Base-by-base conservation (phyloP, 2,329 filamentous ascomycete genomes). In the Stagonosporopsis vannaccii region DNA sequence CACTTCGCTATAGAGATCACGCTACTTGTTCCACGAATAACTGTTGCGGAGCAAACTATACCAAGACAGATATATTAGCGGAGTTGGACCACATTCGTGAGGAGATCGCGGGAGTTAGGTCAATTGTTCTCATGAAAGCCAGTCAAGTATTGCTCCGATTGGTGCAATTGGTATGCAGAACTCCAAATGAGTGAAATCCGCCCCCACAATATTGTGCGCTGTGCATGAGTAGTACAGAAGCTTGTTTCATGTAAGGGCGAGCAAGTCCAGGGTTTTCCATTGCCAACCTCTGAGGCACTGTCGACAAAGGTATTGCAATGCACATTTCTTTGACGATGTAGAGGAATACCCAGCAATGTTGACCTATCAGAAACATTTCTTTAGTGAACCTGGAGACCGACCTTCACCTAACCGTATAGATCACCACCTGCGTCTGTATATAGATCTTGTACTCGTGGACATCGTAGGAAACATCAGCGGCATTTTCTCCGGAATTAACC, bases 1-100 rank as follows among this genome's bases (percentile, higher is more conserved):
- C 9, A 17, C 25, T 11, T 50, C 26, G 33, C 20, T n/a, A 3
- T 22, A 43, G 3, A 41, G 35, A 20, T 13, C 28, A 23, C n/a
- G 28, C 2, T n/a, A 22, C 28, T 4, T 13, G 6, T 49, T 48
- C 44, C 49, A 49, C 49, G 49, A 52, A 58, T 58, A 28, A 17
- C 5, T 39, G 33, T 19, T 19, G 7, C n/a, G 11, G 19, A 23
- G 30, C 20, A 48, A 22, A 43, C 17, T 15, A 52, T 36, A 58
- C 55, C 49, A 58, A 53, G 55, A 41, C 15, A 58, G 28, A 28
- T 52, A 58, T 13, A 58, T 53, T 58, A 22, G 9, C 20, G 1
- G 23, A 48, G 35, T 28, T 30, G 20, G 22, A 26, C 7, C 30
- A 15, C 17, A 12, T 20, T 20, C 6, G 20, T 26, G n/a, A 51